Evolutionary conservation across 208 protist species (phyloP).

Genomic region (Leishmania major): DNA sequence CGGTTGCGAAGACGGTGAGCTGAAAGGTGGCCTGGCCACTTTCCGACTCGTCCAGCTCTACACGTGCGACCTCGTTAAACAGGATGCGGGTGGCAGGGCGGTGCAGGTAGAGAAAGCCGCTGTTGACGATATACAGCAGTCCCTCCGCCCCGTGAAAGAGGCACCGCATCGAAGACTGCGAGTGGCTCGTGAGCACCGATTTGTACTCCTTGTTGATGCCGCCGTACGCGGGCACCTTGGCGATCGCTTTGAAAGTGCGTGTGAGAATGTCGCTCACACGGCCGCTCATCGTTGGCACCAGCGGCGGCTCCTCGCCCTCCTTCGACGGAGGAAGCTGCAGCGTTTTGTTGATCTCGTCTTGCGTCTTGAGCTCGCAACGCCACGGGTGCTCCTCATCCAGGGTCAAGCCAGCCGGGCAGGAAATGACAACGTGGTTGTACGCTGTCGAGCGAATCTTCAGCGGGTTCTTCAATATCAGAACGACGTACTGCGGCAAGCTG

Average conservation of each 20-base stretch:
- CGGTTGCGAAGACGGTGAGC: slow-evolving; percentile 56
- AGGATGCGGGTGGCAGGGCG: slow-evolving; percentile 68
- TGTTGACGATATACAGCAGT: slow-evolving; percentile 75
- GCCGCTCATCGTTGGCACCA: slow-evolving; percentile 79
- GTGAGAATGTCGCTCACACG: slow-evolving; percentile 86
- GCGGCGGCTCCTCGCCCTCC: slow-evolving; percentile 35
- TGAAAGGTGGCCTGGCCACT: slow-evolving; percentile 76
- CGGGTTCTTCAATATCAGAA: slow-evolving; percentile 73
- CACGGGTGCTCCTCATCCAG: slow-evolving; percentile 79
- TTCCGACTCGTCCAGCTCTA: slow-evolving; percentile 77
- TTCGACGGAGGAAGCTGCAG: slow-evolving; percentile 22
- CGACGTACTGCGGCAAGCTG: slow-evolving; percentile 75
- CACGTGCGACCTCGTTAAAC: slow-evolving; percentile 51
- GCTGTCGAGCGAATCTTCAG: slow-evolving; percentile 73
- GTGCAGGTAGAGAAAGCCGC: slow-evolving; percentile 81
- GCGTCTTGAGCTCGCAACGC: slow-evolving; percentile 73
- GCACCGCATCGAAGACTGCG: slow-evolving; percentile 74
- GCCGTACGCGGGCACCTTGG: slow-evolving; percentile 71
- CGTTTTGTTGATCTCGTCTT: slow-evolving; percentile 74
- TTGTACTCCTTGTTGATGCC: slow-evolving; percentile 85
- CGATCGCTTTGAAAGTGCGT: slow-evolving; percentile 74
- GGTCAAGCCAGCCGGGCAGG: slow-evolving; percentile 54
- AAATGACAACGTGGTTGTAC: slow-evolving; percentile 87
- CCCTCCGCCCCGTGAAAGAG: slow-evolving; percentile 75
- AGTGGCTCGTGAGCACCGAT: slow-evolving; percentile 47